phyloP scores from a whole-genome alignment of 805 yeast species.

The Saturnispora diversa region DNA sequence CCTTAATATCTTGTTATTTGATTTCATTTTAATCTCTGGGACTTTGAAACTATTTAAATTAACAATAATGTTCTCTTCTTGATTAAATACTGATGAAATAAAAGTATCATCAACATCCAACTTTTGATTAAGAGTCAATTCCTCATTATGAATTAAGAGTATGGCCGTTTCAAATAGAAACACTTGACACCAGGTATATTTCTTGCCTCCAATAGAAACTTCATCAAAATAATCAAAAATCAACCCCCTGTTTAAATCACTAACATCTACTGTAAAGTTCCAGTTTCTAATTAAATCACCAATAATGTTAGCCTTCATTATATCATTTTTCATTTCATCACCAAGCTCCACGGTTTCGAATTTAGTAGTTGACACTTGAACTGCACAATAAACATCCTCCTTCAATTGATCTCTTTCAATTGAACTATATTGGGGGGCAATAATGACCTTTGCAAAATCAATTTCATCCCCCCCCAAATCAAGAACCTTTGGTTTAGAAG shows the following conservation, averaged over 20 bases:
- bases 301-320: constrained; percentile 19
- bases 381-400: constrained; percentile 21
- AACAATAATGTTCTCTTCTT: constrained; percentile 17
- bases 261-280: constrained; percentile 3
- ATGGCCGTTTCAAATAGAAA: constrained; percentile 23
- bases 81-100: constrained; percentile 22
- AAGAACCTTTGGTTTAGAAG: background rate
- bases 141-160: constrained; percentile 15
- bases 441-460: constrained; percentile 18
- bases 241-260: constrained; percentile 2
- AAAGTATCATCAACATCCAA: constrained; percentile 14
- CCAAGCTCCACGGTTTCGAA: constrained; percentile 22
- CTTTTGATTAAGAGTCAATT: constrained; percentile 17
- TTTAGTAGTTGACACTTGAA: constrained; percentile 20
- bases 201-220: constrained; percentile 7
- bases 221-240: constrained; percentile 24
- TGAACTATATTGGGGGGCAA: constrained; percentile 24
- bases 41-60: constrained; percentile 21
- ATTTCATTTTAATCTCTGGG: constrained; percentile 20
- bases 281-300: constrained; percentile 17
- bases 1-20: constrained; percentile 20
- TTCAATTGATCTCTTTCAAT: constrained; percentile 10
- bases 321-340: constrained; percentile 13
- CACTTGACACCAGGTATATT: constrained; percentile 13
- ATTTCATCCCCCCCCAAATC: constrained; percentile 4